Percentiles rank a stretch among this genome's conserved stretches.
phyloP scores from a whole-genome alignment of 2,329 filamentous ascomycete genomes.

The Epichloe glyceriae region DNA sequence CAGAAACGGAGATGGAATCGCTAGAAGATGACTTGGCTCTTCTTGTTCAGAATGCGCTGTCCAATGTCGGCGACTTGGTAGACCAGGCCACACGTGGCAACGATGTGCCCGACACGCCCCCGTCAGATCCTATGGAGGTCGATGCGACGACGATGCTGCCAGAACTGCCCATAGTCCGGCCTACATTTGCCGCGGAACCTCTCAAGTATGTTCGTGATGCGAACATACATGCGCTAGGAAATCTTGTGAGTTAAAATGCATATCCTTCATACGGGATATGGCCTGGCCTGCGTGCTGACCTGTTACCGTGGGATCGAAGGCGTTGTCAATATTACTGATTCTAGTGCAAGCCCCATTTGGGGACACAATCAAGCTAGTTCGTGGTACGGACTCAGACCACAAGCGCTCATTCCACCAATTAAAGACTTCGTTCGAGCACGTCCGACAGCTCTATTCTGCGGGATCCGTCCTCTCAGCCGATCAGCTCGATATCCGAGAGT shows the following conservation, averaged over 20 bases:
- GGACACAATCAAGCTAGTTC: conserved; percentile 21
- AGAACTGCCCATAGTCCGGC: conserved; percentile 16
- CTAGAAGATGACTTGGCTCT: conserved; percentile 24
- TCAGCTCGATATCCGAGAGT: conserved; percentile 20
- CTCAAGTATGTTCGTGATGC: conserved; percentile 24
- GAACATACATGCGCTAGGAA: conserved; percentile 26
- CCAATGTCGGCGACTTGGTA: conserved; percentile 25
- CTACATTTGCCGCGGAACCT: conserved; percentile 23
- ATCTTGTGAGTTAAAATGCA: conserved; percentile 22
- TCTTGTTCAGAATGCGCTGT: conserved; percentile 28
- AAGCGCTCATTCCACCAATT: conserved; percentile 19
- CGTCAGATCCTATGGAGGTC: conserved; percentile 21
- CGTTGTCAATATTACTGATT: conserved; percentile 25
- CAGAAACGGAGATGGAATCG: conserved; percentile 15
- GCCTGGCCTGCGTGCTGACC: not conserved
- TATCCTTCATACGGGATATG: not conserved
- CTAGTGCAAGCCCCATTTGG: conserved; percentile 25
- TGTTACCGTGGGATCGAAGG: conserved; percentile 13
- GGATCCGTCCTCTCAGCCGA: conserved; percentile 19
- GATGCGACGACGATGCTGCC: conserved; percentile 16
- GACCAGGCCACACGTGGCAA: conserved; percentile 16
- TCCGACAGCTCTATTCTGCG: conserved; percentile 22
- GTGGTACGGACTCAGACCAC: conserved; percentile 21
- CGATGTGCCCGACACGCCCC: conserved; percentile 11
- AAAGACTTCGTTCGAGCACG: conserved; percentile 20